Evolutionary conservation across 768 basidiomycete species (phyloP).

Genomic region (Mycena haematopus): DNA sequence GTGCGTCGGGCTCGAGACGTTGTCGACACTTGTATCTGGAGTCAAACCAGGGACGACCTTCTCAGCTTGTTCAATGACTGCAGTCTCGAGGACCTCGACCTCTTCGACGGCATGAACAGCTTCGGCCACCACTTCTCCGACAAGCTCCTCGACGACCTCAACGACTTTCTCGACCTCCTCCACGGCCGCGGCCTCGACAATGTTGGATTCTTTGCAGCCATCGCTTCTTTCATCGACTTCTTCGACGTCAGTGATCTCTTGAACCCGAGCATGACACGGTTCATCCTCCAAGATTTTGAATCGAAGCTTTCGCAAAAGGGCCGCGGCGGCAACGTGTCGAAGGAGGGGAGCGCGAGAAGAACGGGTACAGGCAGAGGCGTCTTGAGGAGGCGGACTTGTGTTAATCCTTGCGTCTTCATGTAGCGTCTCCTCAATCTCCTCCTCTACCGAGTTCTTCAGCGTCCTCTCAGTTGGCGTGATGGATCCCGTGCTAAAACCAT

Average conservation of each 20-base stretch:
- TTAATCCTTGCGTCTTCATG: neutral
- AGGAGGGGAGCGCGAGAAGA: neutral
- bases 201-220: too few relatives aligned
- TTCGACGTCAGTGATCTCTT: neutral
- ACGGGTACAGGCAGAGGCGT: neutral
- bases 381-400: neutral
- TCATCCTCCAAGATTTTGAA: neutral
- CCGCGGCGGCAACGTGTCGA: neutral
- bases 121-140: neutral
- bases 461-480: too few relatives aligned
- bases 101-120: neutral
- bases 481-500: too few relatives aligned
- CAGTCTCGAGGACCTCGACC: neutral
- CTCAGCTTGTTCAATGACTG: neutral
- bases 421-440: too few relatives aligned
- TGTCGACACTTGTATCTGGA: too few relatives aligned
- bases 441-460: neutral
- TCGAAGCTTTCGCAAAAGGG: neutral
- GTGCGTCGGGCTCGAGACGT: too few relatives aligned
- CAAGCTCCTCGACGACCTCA: neutral
- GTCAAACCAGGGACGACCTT: too few relatives aligned
- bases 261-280: neutral
- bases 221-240: neutral
- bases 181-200: too few relatives aligned
- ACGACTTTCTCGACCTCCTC: neutral